Evolutionary conservation across 169 alveolate species (phyloP).

Genomic region (Plasmodium ovale): DNA sequence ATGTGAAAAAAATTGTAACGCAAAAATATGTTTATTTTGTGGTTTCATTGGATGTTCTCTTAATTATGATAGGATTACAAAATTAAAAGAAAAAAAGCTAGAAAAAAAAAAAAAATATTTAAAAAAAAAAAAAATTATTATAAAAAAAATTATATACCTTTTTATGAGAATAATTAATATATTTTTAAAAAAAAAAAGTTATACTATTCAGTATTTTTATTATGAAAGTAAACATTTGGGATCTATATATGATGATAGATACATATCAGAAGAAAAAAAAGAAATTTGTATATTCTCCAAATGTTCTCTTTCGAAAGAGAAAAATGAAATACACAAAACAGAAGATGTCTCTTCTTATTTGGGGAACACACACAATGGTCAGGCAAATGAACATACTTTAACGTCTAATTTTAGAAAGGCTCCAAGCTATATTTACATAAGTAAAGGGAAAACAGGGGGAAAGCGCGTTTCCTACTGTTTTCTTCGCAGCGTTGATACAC

Average conservation of each 20-base stretch:
- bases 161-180: slow-evolving; percentile 13
- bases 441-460: not conserved
- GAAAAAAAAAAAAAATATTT: slow-evolving; percentile 36
- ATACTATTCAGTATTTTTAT: not conserved
- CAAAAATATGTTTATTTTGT: slow-evolving; percentile 60
- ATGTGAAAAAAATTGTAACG: slow-evolving; percentile 37
- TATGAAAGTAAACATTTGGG: not conserved
- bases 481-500: not conserved
- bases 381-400: not conserved
- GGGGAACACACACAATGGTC: not conserved
- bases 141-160: slow-evolving; percentile 3
- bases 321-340: not conserved
- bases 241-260: not conserved
- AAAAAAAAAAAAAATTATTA: slow-evolving; percentile 25
- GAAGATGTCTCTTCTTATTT: not conserved
- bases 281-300: not conserved
- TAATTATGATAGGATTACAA: slow-evolving; percentile 34
- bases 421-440: not conserved
- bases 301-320: not conserved
- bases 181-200: not conserved
- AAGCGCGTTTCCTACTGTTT: not conserved
- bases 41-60: slow-evolving; percentile 66
- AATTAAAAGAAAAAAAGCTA: slow-evolving; percentile 19
- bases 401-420: not conserved
- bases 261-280: not conserved